Conservation (phyloP, 805 yeast genomes). For the Metschnikowia vanudenii region DNA sequence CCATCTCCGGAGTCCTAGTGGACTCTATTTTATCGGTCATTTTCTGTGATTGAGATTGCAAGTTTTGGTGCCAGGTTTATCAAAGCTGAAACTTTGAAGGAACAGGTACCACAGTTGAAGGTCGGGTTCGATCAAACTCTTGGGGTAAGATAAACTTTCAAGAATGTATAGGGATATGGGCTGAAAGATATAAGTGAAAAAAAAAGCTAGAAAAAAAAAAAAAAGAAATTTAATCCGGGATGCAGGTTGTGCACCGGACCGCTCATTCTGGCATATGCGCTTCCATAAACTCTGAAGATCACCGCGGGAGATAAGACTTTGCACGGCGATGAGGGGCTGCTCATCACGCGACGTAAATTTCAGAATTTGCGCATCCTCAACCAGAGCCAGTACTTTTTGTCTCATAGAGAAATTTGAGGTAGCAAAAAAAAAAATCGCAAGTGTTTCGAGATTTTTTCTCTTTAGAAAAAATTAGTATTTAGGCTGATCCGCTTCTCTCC, state of each 20-base stretch:
- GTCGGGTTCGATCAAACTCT: slow-evolving; percentile 1
- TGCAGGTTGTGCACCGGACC: neutral
- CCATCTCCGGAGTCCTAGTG: slow-evolving; percentile 6
- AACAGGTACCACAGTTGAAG: neutral
- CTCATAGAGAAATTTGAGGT: too few species aligned
- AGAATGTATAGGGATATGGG: neutral
- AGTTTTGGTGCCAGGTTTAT: neutral
- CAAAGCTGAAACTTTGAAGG: neutral
- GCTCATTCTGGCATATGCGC: neutral
- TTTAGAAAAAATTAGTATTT: neutral
- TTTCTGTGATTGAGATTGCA: neutral
- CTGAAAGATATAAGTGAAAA: neutral
- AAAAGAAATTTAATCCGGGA: neutral
- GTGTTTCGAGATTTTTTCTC: neutral
- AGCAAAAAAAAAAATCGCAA: too few species aligned
- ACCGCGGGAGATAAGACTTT: neutral
- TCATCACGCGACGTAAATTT: neutral
- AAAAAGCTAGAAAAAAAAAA: slow-evolving; percentile 1
- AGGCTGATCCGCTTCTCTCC: neutral
- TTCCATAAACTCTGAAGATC: neutral
- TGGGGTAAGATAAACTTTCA: neutral
- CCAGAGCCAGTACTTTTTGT: too few species aligned
- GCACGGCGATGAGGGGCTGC: slow-evolving; percentile 3
- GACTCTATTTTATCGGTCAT: slow-evolving; percentile 9
- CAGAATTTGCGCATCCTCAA: too few species aligned